Conservation (phyloP, 257 asterid genomes). For the Solanum tarapatanum region DNA sequence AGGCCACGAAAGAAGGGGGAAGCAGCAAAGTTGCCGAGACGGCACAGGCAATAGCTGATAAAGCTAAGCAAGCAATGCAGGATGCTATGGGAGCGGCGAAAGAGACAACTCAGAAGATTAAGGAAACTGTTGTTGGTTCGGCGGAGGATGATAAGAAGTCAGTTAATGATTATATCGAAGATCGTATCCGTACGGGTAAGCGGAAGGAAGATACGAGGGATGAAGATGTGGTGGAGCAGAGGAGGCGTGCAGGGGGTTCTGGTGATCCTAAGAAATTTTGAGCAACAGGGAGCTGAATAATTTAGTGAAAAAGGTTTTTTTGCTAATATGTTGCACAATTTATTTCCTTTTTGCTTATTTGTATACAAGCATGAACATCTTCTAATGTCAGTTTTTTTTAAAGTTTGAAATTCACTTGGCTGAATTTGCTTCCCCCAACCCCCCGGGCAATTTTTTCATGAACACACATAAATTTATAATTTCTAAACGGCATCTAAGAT, state of each 20-base stretch:
- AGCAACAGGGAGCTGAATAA: background rate
- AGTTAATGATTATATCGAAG: constrained; percentile 34
- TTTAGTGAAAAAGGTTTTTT: background rate
- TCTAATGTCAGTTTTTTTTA: background rate
- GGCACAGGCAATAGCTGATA: constrained; percentile 19
- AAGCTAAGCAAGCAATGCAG: constrained; percentile 29
- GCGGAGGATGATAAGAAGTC: constrained; percentile 18
- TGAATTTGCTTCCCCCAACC: background rate
- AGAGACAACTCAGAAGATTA: constrained; percentile 36
- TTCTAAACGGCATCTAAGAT: too few species aligned
- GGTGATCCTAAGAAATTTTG: constrained; percentile 1
- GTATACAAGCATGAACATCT: background rate
- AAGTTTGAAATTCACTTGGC: background rate
- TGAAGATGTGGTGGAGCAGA: constrained; percentile 28
- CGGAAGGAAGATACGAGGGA: constrained; percentile 23
- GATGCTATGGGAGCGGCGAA: constrained; percentile 17
- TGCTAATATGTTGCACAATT: background rate
- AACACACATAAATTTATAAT: too few species aligned
- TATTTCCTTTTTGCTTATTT: background rate
- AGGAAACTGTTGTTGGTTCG: constrained; percentile 57
- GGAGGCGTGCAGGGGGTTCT: constrained; percentile 11
- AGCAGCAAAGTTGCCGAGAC: constrained; percentile 15
- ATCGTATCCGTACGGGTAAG: constrained; percentile 28
- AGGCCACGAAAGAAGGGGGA: constrained; percentile 10
- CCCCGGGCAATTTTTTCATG: too few species aligned